phyloP scores from a whole-genome alignment of 2,329 filamentous ascomycete species.

The Ophiostoma triangulosporum region DNA sequence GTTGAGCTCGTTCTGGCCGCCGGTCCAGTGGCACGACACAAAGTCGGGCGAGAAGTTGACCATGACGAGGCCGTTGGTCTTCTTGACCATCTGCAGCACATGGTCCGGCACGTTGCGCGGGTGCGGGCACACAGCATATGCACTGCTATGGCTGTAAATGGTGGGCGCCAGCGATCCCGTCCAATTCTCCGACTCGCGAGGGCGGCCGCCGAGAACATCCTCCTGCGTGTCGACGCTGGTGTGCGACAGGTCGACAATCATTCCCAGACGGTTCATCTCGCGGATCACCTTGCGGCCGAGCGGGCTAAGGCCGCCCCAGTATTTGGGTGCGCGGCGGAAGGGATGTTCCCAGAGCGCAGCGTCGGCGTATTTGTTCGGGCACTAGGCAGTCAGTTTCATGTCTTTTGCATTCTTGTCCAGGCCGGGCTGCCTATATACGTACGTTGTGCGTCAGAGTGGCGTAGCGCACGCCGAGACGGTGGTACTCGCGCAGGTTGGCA shows the following conservation, averaged over 20 bases:
- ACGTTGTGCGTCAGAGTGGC: slow-evolving; percentile 76
- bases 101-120: slow-evolving; percentile 83
- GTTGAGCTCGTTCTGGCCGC: slow-evolving; percentile 29
- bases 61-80: slow-evolving; percentile 69
- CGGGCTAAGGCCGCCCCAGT: slow-evolving; percentile 59
- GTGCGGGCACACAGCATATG: slow-evolving; percentile 68
- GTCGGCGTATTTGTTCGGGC: slow-evolving; percentile 81
- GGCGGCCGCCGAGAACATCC: slow-evolving; percentile 55
- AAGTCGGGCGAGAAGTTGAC: slow-evolving; percentile 80
- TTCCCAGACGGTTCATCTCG: slow-evolving; percentile 90
- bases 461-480: slow-evolving; percentile 72
- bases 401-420: neutral
- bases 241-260: slow-evolving; percentile 86
- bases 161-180: slow-evolving; percentile 63
- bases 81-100: slow-evolving; percentile 62
- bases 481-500: slow-evolving; percentile 60
- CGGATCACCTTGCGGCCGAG: slow-evolving; percentile 54
- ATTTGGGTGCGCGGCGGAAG: slow-evolving; percentile 36
- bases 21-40: slow-evolving; percentile 54
- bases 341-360: slow-evolving; percentile 54
- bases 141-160: slow-evolving; percentile 82
- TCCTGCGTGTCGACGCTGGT: slow-evolving; percentile 67
- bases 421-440: neutral
- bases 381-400: slow-evolving; percentile 22
- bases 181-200: slow-evolving; percentile 39